Percentiles rank a stretch among this genome's conserved stretches.
Conservation (phyloP, 140 eudicot species). For the Cichorium intybus region DNA sequence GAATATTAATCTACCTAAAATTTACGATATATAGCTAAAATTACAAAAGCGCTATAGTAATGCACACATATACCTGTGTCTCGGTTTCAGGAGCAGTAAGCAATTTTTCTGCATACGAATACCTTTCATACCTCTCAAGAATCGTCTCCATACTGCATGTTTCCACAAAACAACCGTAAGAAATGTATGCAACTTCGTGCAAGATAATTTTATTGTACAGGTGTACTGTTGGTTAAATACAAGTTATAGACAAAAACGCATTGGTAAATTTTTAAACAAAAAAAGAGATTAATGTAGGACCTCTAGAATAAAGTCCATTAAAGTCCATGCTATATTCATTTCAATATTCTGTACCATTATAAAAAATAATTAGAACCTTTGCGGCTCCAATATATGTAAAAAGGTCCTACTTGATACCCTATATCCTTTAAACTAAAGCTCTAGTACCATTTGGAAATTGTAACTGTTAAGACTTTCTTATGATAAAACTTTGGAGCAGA, state of each 20-base stretch:
- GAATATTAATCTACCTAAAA: too few relatives aligned
- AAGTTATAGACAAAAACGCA: neutral
- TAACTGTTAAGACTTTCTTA: neutral
- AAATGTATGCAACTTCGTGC: neutral
- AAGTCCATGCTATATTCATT: neutral
- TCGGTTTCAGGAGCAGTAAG: conserved; percentile 44
- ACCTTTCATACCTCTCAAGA: conserved; percentile 76
- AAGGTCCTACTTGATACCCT: neutral
- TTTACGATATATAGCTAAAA: neutral
- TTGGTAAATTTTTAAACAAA: neutral
- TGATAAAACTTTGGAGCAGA: neutral
- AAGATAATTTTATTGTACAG: neutral
- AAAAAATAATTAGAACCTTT: too few relatives aligned
- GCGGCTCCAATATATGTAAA: neutral
- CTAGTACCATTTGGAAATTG: too few relatives aligned
- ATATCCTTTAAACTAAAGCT: neutral
- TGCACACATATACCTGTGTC: conserved; percentile 33
- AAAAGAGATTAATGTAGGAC: neutral
- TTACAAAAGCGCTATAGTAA: neutral
- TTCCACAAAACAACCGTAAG: conserved; percentile 11
- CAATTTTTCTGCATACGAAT: conserved; percentile 59
- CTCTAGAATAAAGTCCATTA: neutral
- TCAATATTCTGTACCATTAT: neutral
- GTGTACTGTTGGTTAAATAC: neutral
- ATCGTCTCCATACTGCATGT: conserved; percentile 71